Evolutionary conservation across 306 rosid genomes (phyloP), one percentile per base, ranked within the genome.

Genomic region (Begonia loranthoides): DNA sequence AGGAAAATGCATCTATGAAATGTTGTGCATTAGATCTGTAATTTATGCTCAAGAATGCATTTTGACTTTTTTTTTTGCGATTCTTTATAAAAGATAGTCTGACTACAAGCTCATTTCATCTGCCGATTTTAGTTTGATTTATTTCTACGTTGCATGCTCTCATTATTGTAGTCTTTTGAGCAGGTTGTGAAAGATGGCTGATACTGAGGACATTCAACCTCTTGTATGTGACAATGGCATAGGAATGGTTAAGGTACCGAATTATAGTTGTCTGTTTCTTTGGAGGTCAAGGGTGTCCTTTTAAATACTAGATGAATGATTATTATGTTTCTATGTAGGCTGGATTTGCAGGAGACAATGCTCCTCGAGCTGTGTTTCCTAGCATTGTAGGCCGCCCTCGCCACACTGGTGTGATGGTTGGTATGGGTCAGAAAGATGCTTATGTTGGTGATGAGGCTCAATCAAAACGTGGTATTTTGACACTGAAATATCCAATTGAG

Each of bases 401-500:
- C 54, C 97, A 90, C 76, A 90, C 97, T 19, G 97, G 97, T 54
- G 97, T 90, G 76, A 90, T 90, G 99, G 99, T 90, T 58, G 99
- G 99, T 47, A 90, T 90, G 99, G 99, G 99, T 58, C 97, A 90
- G 72, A 90, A 90, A 64, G 97, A 90, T 74, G 97, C 97, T 56
- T 89, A 89, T 71, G 95, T 89, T 66, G 97, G 97, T 62, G 97
- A 90, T 46, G 97, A 90, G 72, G 97, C 97, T 54, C 97, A 90
- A 50, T 90, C 97, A 51, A 90, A 90, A 80, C 64, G 97, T 2
- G 97, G 97, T 78, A 90, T 90, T 59, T 61, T 90, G 66, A 90
- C 97, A 41, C 79, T 90, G 33, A 90, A 90, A 59, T 90, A 90
- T 58, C 97, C 97, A 9, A 90, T 90, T 60, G 97, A 90, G 76